phyloP scores from a whole-genome alignment of 306 rosid species.

The Myrica gale region DNA sequence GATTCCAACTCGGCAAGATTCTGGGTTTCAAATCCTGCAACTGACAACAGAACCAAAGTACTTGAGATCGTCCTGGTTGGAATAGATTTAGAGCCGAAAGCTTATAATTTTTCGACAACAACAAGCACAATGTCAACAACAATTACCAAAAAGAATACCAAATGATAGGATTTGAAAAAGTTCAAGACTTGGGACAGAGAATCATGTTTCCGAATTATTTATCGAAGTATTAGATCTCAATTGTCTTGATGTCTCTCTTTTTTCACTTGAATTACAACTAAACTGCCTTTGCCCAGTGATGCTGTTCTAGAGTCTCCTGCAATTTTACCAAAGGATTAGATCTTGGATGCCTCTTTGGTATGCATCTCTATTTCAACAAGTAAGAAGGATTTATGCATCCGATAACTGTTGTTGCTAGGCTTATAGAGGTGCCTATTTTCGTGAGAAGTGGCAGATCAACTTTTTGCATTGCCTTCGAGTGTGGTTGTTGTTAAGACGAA shows the following conservation, averaged over 20 bases:
- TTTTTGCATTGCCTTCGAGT: not conserved
- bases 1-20: constrained; percentile 13
- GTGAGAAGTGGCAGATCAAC: not conserved
- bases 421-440: not conserved
- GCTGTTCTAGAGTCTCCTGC: not conserved
- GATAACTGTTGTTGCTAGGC: not conserved
- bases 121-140: constrained; percentile 19
- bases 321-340: not conserved
- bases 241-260: constrained; percentile 49
- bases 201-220: constrained; percentile 49
- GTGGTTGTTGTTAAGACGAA: not conserved
- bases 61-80: constrained; percentile 60
- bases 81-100: constrained; percentile 43
- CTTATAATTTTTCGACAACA: constrained; percentile 5
- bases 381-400: not conserved
- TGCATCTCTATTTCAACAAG: not conserved
- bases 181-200: constrained; percentile 34
- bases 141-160: constrained; percentile 23
- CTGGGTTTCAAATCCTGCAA: constrained; percentile 58
- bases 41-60: constrained; percentile 63
- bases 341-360: not conserved
- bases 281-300: not conserved
- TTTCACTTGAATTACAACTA: not conserved
- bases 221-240: constrained; percentile 69
- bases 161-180: constrained; percentile 37